Conservation (phyloP, 108 stramenopile species). For the Parmales sp. region DNA sequence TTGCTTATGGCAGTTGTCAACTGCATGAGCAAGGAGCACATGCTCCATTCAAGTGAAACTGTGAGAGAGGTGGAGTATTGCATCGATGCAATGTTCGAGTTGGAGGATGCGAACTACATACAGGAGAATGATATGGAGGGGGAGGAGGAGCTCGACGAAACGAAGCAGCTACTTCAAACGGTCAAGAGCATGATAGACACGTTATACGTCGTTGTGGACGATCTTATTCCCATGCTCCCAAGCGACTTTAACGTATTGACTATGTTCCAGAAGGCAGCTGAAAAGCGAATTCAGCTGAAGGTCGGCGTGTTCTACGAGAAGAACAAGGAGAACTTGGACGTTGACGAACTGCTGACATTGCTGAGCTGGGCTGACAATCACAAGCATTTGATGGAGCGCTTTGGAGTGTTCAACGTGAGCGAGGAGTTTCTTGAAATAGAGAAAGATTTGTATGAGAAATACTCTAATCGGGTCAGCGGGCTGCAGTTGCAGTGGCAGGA, state of each 20-base stretch:
- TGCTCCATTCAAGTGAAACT: slow-evolving; percentile 3
- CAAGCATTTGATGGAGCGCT: slow-evolving; percentile 8
- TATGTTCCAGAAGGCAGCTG: slow-evolving; percentile 5
- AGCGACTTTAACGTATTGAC: neutral
- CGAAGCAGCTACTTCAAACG: neutral
- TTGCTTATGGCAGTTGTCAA: slow-evolving; percentile 6
- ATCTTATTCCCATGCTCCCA: neutral
- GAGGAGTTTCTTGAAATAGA: neutral
- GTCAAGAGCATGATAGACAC: slow-evolving; percentile 6
- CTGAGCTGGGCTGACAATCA: slow-evolving; percentile 9
- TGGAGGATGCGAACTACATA: too few relatives aligned
- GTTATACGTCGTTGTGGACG: neutral
- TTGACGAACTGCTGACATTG: neutral
- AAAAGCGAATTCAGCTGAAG: neutral
- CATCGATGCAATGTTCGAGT: neutral
- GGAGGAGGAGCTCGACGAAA: neutral
- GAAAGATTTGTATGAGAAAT: neutral
- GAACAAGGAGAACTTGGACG: slow-evolving; percentile 7
- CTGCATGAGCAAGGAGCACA: slow-evolving; percentile 10
- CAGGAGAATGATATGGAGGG: neutral
- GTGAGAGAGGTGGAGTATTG: slow-evolving; percentile 3
- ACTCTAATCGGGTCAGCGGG: neutral
- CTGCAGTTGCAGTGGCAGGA: too few relatives aligned
- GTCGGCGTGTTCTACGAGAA: neutral
- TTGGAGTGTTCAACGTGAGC: neutral